Conservation (phyloP, 2,329 filamentous ascomycete genomes). For the Lithohypha guttulata region DNA sequence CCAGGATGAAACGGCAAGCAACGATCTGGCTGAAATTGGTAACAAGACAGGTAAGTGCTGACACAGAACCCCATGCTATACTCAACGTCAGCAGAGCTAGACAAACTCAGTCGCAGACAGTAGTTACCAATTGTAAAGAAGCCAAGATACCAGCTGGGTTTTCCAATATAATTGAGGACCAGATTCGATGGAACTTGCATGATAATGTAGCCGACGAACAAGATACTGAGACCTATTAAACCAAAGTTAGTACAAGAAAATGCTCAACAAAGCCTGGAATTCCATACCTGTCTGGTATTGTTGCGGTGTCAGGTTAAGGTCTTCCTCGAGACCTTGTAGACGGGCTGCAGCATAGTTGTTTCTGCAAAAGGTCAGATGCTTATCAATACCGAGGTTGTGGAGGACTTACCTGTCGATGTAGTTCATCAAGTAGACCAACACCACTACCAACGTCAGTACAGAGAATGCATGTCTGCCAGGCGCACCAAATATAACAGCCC, state of each 20-base stretch:
- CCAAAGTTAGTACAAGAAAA: background rate
- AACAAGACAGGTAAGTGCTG: constrained; percentile 33
- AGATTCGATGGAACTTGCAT: constrained; percentile 36
- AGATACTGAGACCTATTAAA: constrained; percentile 28
- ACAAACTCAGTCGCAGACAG: constrained; percentile 24
- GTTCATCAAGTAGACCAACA: constrained; percentile 45
- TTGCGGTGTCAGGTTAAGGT: constrained; percentile 8
- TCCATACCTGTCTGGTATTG: constrained; percentile 21
- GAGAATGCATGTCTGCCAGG: too few species aligned
- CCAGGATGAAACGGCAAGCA: constrained; percentile 36
- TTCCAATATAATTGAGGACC: constrained; percentile 30
- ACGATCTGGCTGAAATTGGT: constrained; percentile 33
- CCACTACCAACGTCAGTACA: too few species aligned
- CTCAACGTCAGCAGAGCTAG: constrained; percentile 26
- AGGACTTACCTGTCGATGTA: constrained; percentile 29
- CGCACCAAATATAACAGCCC: too few species aligned
- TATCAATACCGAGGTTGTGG: too few species aligned
- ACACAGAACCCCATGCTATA: constrained; percentile 35
- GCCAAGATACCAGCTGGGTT: constrained; percentile 38
- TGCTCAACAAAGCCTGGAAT: background rate
- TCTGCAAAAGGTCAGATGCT: too few species aligned
- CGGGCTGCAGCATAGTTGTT: constrained; percentile 14
- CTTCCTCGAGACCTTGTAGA: constrained; percentile 12
- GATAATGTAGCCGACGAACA: constrained; percentile 48
- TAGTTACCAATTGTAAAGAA: constrained; percentile 8